These are phyloP conservation scores for Penicillium maclennaniae DNA, from an alignment of 495 filamentous ascomycete genomes.

Conservation along the genomic window DNA sequence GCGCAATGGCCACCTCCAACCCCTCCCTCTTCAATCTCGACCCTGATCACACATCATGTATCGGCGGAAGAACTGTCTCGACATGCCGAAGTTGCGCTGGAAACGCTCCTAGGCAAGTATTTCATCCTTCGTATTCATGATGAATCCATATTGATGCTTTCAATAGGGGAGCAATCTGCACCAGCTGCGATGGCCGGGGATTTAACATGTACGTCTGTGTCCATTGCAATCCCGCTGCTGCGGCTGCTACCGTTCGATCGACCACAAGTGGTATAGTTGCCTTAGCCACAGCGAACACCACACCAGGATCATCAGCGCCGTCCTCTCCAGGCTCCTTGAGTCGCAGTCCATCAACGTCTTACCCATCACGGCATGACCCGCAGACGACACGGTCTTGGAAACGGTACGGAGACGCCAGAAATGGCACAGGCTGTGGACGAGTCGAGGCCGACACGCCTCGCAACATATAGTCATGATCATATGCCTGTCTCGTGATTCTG, in stretches of 20 bases:
- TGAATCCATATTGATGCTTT: not conserved
- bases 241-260: slow-evolving; percentile 9
- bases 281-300: slow-evolving; percentile 14
- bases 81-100: slow-evolving; percentile 40
- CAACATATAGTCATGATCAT: not conserved
- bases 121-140: not conserved
- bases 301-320: slow-evolving; percentile 25
- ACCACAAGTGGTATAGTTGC: slow-evolving; percentile 1
- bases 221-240: slow-evolving; percentile 34
- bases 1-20: slow-evolving; percentile 22
- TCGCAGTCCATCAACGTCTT: slow-evolving; percentile 30
- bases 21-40: slow-evolving; percentile 24
- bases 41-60: slow-evolving; percentile 35
- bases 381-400: slow-evolving; percentile 12
- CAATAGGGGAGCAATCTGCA: slow-evolving; percentile 31
- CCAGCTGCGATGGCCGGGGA: slow-evolving; percentile 32
- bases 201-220: slow-evolving; percentile 36
- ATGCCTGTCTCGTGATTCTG: not conserved
- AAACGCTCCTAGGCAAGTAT: slow-evolving; percentile 37
- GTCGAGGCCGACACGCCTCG: not conserved
- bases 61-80: slow-evolving; percentile 34
- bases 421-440: not conserved
- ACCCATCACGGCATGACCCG: slow-evolving; percentile 21
- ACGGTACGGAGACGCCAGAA: not conserved
- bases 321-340: slow-evolving; percentile 32